Evolutionary conservation across 495 filamentous ascomycete genomes (phyloP), one percentile per base, ranked within the genome.

Genomic region (Aspergillus baeticus): DNA sequence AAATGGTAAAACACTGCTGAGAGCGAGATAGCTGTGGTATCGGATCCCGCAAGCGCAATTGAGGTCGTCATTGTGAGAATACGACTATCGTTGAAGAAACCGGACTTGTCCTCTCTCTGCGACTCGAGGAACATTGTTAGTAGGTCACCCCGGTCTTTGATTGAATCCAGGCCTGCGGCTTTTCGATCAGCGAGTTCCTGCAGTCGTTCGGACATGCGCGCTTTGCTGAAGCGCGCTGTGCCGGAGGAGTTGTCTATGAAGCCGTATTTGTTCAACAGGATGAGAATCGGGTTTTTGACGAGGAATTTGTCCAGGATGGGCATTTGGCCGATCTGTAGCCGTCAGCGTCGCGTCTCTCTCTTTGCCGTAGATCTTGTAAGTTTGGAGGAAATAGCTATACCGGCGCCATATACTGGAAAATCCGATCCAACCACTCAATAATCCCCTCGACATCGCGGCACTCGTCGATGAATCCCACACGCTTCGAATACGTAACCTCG

Each of bases 11-110:
- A 63, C 15, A 69, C 63, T 11, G 63, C 54, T 0, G 63, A 56
- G 22, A 77, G 58, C 10, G 68, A 53, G 26, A 74, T 74, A 22
- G 71, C 72, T 3, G 72, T 80, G 1, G 74, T 75, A 63, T 80
- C 77, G 46, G 26, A 4, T 29, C n/a, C n/a, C n/a, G n/a, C n/a
- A n/a, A n/a, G n/a, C n/a, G n/a, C n/a, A n/a, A n/a, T n/a, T n/a
- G n/a, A n/a, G n/a, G n/a, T n/a, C n/a, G n/a, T n/a, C n/a, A n/a
- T n/a, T n/a, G n/a, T n/a, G n/a, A n/a, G n/a, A n/a, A n/a, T n/a
- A n/a, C n/a, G n/a, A n/a, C n/a, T n/a, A n/a, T n/a, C n/a, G n/a
- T n/a, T n/a, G n/a, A n/a, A 29, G 26, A 3, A 29, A 29, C 26
- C 3, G 8, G 26, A 29, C 8, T 4, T 29, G 26, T 45, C 61